Evolutionary conservation across 163 green algal genomes (phyloP), one percentile per base, ranked within the genome.

Genomic region (Botryococcus braunii): DNA sequence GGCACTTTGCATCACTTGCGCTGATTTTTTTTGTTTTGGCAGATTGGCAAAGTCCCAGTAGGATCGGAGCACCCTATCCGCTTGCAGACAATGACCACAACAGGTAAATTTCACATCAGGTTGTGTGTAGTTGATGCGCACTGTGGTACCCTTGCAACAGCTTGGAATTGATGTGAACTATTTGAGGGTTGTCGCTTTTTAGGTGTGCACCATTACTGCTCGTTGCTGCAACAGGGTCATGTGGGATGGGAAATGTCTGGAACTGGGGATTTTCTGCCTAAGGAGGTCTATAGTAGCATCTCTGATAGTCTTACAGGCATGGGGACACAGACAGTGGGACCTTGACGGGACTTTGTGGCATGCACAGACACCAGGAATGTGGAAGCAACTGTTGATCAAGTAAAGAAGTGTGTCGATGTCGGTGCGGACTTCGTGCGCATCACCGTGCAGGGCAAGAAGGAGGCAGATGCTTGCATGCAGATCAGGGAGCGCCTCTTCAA

Each of bases 71-170:
- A 99, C 80, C 80, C 78, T 9, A 91, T 99, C 65, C 93, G 97
- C 77, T 3, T 64, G 65, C 98, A 95, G 43, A 99, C 98, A 91
- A 98, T 93, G 40, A 99, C 94, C 1, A 99, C 94, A 1, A 98
- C 94, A 50, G 59, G 59, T 66, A 25, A 23, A n/a, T n/a, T n/a
- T n/a, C n/a, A n/a, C n/a, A n/a, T n/a, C n/a, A n/a, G n/a, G n/a
- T n/a, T n/a, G n/a, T n/a, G n/a, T n/a, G n/a, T n/a, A n/a, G n/a
- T n/a, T n/a, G n/a, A n/a, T n/a, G n/a, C n/a, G n/a, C n/a, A n/a
- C n/a, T n/a, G n/a, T n/a, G n/a, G n/a, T n/a, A n/a, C n/a, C n/a
- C n/a, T n/a, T n/a, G n/a, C n/a, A n/a, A n/a, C n/a, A n/a, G n/a
- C n/a, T n/a, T n/a, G n/a, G n/a, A n/a, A n/a, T n/a, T n/a, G n/a